Percentiles rank a stretch among this genome's conserved stretches.
Evolutionary conservation across 208 protist genomes (phyloP).

Genomic region (Leishmania mexicana): DNA sequence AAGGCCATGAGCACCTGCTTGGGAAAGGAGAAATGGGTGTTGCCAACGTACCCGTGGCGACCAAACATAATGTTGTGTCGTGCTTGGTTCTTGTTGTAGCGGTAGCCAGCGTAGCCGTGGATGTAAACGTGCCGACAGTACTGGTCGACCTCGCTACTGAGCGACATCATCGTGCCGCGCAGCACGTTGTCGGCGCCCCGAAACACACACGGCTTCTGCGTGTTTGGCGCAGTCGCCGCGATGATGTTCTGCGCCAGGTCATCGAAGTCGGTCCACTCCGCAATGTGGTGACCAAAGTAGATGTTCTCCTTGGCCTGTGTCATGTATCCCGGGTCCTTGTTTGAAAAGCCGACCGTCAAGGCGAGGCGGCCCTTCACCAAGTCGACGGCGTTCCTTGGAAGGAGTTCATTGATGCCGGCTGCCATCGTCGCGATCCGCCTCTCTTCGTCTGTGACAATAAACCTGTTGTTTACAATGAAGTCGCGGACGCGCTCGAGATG

Average conservation of each 20-base stretch:
- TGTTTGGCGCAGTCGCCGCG: slow-evolving; percentile 84
- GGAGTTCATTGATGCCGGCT: slow-evolving; percentile 72
- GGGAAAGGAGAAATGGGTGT: slow-evolving; percentile 81
- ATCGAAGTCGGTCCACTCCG: slow-evolving; percentile 70
- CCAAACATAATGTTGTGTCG: slow-evolving; percentile 90
- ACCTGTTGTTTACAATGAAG: slow-evolving; percentile 81
- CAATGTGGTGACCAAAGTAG: slow-evolving; percentile 91
- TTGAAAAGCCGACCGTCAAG: slow-evolving; percentile 89
- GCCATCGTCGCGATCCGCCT: slow-evolving; percentile 69
- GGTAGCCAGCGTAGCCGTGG: slow-evolving; percentile 83
- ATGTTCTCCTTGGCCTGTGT: slow-evolving; percentile 77
- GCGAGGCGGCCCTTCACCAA: slow-evolving; percentile 78
- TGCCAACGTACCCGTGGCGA: slow-evolving; percentile 79
- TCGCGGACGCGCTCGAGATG: slow-evolving; percentile 83
- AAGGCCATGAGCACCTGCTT: slow-evolving; percentile 79
- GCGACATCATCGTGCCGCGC: slow-evolving; percentile 89
- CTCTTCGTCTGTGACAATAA: slow-evolving; percentile 78
- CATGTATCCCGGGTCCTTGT: slow-evolving; percentile 86
- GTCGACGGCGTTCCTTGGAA: slow-evolving; percentile 73
- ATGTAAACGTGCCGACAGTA: slow-evolving; percentile 91
- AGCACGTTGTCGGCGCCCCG: slow-evolving; percentile 87
- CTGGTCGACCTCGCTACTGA: slow-evolving; percentile 89
- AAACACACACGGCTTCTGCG: slow-evolving; percentile 83
- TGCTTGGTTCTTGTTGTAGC: slow-evolving; percentile 79
- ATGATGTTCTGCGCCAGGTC: slow-evolving; percentile 87